These are phyloP conservation scores for Euryodendron excelsum DNA, from an alignment of 148 eudicot genomes.

Conservation along the genomic window DNA sequence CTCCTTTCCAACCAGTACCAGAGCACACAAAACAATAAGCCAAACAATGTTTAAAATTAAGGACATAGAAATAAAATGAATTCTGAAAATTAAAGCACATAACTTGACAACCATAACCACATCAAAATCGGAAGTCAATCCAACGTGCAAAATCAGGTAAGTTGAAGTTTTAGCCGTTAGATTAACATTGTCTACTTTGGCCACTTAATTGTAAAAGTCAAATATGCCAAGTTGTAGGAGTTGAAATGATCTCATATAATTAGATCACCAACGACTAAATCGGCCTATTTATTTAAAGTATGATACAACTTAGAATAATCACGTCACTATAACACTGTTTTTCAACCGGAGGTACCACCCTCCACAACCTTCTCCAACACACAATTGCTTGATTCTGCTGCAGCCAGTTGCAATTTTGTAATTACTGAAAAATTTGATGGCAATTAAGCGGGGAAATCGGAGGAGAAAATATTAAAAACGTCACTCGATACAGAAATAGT, in stretches of 20 bases:
- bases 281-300: neutral
- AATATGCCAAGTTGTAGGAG: no score
- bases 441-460: neutral
- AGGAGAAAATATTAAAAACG: no score
- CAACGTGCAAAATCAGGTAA: neutral
- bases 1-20: slow-evolving; percentile 38
- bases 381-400: neutral
- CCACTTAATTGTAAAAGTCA: no score
- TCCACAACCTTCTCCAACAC: neutral
- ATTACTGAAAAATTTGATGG: neutral
- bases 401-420: neutral
- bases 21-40: slow-evolving; percentile 18
- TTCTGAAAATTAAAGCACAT: neutral
- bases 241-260: no score
- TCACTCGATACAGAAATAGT: no score
- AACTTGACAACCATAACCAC: neutral
- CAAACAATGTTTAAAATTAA: neutral
- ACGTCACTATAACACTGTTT: neutral
- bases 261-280: no score
- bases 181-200: neutral
- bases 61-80: neutral
- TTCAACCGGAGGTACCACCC: neutral
- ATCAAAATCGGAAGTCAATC: slow-evolving; percentile 3
- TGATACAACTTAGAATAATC: neutral
- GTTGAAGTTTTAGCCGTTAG: neutral